These are phyloP conservation scores for Ulota crispa DNA, from an alignment of 225 moss, liverwort and hornwort species.

Conservation along the genomic window DNA sequence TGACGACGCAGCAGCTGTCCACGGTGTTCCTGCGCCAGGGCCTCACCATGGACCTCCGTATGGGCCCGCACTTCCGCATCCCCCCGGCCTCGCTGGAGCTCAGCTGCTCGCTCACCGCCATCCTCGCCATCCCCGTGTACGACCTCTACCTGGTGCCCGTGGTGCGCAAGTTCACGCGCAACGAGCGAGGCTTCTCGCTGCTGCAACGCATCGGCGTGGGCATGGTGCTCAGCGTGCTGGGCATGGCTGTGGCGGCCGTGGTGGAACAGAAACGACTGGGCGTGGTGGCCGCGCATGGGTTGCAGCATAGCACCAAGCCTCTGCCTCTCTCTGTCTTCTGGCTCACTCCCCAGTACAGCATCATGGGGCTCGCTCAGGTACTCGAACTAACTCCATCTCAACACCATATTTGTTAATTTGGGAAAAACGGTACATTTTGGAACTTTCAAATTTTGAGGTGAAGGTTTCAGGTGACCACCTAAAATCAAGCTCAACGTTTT, in stretches of 20 bases:
- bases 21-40: slow-evolving; percentile 47
- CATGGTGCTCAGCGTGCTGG: slow-evolving; percentile 41
- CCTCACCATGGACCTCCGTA: slow-evolving; percentile 43
- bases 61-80: slow-evolving; percentile 47
- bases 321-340: slow-evolving; percentile 52
- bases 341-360: slow-evolving; percentile 60
- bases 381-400: too few relatives aligned
- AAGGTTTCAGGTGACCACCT: too few relatives aligned
- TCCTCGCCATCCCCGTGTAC: slow-evolving; percentile 39
- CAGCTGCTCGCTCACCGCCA: slow-evolving; percentile 29
- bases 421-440: too few relatives aligned
- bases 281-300: slow-evolving; percentile 20
- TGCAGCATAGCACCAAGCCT: slow-evolving; percentile 20
- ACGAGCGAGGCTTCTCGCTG: slow-evolving; percentile 51
- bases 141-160: slow-evolving; percentile 44
- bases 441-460: too few relatives aligned
- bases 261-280: slow-evolving; percentile 47
- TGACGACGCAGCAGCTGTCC: slow-evolving; percentile 25
- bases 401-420: too few relatives aligned
- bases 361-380: slow-evolving; percentile 56
- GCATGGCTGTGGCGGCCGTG: slow-evolving; percentile 45
- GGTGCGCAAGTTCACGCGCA: slow-evolving; percentile 38
- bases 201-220: slow-evolving; percentile 67
- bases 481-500: too few relatives aligned
- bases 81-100: slow-evolving; percentile 46